A percentile compares a stretch with the other conserved stretches of the same genome.
Conservation (phyloP, 2,329 filamentous ascomycete species). For the Exophiala sideris region DNA sequence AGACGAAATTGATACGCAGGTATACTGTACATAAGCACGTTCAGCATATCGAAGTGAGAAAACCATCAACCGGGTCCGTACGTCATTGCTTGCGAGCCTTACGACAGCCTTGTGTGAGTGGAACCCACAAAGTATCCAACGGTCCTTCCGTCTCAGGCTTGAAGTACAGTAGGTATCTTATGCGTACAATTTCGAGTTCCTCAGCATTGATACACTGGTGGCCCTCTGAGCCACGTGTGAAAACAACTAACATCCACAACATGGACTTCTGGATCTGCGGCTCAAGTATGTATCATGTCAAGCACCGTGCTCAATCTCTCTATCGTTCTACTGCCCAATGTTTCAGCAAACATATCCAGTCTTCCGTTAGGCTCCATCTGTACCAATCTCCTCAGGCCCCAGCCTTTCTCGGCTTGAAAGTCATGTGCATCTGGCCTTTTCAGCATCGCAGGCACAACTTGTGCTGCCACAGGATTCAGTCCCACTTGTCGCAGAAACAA, state of each 20-base stretch:
- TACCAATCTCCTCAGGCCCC: constrained; percentile 19
- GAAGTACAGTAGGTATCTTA: too few relatives aligned
- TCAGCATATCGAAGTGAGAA: too few relatives aligned
- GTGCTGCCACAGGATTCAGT: constrained; percentile 69
- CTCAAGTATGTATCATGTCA: background rate
- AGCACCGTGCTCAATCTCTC: constrained; percentile 15
- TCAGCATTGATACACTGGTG: too few relatives aligned
- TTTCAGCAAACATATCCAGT: constrained; percentile 13
- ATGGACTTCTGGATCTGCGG: background rate
- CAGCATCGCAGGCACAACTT: constrained; percentile 52
- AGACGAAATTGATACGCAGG: too few relatives aligned
- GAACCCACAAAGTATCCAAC: too few relatives aligned
- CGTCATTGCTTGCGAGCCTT: too few relatives aligned
- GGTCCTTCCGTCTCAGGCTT: too few relatives aligned
- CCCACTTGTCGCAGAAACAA: constrained; percentile 63
- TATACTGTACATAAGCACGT: too few relatives aligned
- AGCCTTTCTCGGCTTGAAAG: background rate
- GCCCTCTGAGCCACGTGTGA: too few relatives aligned
- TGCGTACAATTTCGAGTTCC: too few relatives aligned
- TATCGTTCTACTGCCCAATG: constrained; percentile 13
- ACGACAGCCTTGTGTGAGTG: too few relatives aligned
- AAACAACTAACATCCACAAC: background rate
- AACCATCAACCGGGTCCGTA: too few relatives aligned
- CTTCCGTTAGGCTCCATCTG: constrained; percentile 12
- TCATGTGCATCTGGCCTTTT: background rate